Evolutionary conservation across 1,139 yeast genomes (phyloP).

Genomic region (Taiozyma sp.): DNA sequence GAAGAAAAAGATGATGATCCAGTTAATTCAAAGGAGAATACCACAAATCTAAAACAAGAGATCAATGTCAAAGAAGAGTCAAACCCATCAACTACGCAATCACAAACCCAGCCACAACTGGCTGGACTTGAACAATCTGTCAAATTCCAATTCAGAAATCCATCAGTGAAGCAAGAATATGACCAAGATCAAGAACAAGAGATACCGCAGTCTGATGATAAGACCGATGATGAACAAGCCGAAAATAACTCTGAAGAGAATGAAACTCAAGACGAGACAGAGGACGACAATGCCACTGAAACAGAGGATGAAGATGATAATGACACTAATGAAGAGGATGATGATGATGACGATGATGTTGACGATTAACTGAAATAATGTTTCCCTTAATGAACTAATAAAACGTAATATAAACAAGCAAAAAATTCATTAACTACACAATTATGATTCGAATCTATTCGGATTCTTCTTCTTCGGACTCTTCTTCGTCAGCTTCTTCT

Average conservation of each 20-base stretch:
- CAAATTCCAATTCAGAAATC: constrained; percentile 8
- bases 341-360: neutral
- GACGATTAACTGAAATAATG: neutral
- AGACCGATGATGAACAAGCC: neutral
- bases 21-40: neutral
- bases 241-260: neutral
- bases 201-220: neutral
- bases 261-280: constrained; percentile 2
- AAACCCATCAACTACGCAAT: too few relatives aligned
- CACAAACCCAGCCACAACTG: neutral
- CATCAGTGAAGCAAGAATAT: neutral
- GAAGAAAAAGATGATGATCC: neutral
- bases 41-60: neutral
- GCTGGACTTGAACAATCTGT: constrained; percentile 5
- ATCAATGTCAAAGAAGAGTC: neutral
- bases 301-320: constrained; percentile 2
- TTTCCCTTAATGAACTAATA: neutral
- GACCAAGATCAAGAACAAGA: neutral
- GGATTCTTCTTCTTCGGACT: constrained; percentile 36
- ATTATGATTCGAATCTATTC: constrained; percentile 1
- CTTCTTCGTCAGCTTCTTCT: constrained; percentile 84
- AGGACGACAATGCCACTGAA: constrained; percentile 2
- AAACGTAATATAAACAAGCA: neutral
- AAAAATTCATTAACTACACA: constrained; percentile 21
- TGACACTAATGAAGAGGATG: neutral